Conservation (phyloP, 208 protist genomes). For the Acanthamoeba culbertsoni region DNA sequence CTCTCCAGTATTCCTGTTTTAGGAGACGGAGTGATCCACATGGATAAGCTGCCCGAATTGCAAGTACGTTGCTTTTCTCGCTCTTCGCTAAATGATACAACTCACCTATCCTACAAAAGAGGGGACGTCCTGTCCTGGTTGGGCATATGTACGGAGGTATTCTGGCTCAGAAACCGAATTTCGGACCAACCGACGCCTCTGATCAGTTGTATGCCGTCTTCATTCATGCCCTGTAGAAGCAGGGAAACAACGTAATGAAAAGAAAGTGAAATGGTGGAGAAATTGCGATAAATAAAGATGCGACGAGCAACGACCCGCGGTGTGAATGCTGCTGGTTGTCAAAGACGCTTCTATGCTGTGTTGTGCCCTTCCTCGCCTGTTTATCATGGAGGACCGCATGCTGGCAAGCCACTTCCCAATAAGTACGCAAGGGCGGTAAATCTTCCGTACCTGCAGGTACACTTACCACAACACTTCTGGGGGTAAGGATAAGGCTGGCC, state of each 20-base stretch:
- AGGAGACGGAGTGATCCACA: not conserved
- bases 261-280: not conserved
- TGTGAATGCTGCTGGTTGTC: not conserved
- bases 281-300: not conserved
- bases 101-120: not conserved
- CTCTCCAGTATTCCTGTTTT: not conserved
- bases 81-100: not conserved
- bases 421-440: not conserved
- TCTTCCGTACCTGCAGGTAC: not conserved
- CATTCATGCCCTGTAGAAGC: not conserved
- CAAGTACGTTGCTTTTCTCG: not conserved
- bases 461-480: not conserved
- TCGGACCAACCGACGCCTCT: not conserved
- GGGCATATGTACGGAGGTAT: not conserved
- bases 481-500: slow-evolving; percentile 34
- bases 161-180: not conserved
- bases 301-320: not conserved
- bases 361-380: not conserved
- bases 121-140: not conserved
- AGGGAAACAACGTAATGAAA: not conserved
- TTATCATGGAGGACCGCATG: not conserved
- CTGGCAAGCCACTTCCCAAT: not conserved
- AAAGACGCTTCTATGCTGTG: not conserved
- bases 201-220: not conserved
- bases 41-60: not conserved